Percentiles rank a stretch among this genome's conserved stretches.
Evolutionary conservation across 192 early-diverging fungal genomes (phyloP).

Genomic region (Entomortierella parvispora): DNA sequence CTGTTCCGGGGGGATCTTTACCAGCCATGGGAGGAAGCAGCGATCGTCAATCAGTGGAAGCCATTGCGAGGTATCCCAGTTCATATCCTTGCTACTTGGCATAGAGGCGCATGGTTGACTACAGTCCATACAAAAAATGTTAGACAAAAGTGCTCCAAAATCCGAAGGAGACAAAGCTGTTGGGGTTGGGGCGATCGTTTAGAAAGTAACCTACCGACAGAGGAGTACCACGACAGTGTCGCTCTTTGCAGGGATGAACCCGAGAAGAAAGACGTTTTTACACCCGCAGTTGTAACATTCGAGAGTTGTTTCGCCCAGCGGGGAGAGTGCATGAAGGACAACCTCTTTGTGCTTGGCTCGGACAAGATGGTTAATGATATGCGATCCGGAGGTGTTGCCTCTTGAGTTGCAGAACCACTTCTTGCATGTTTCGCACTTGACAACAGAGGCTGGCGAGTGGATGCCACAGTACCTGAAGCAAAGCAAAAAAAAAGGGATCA

Average conservation of each 20-base stretch:
- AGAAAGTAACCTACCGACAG: conserved; percentile 77
- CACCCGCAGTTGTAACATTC: conserved; percentile 99
- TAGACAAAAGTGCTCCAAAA: too few relatives aligned
- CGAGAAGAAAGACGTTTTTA: conserved; percentile 94
- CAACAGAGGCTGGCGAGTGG: conserved; percentile 86
- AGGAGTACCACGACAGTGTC: conserved; percentile 98
- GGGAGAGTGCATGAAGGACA: conserved; percentile 89
- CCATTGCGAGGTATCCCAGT: conserved; percentile 98
- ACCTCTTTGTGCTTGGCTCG: conserved; percentile 96
- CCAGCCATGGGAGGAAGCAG: conserved; percentile 94
- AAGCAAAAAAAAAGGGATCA: background rate
- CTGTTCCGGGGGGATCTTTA: conserved; percentile 87
- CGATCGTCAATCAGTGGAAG: conserved; percentile 95
- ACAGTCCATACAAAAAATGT: conserved; percentile 7
- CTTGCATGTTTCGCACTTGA: conserved; percentile 92
- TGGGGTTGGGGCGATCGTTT: too few relatives aligned
- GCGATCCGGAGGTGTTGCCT: conserved; percentile 89
- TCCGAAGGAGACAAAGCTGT: too few relatives aligned
- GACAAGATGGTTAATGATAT: conserved; percentile 96
- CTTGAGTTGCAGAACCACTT: conserved; percentile 98
- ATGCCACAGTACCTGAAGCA: conserved; percentile 88
- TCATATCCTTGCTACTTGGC: conserved; percentile 90
- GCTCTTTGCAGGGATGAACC: conserved; percentile 98
- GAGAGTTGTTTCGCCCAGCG: conserved; percentile 92
- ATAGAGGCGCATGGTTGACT: conserved; percentile 94